phyloP scores from a whole-genome alignment of 1,284 basidiomycete genomes.

The Cystobasidium slooffiae region DNA sequence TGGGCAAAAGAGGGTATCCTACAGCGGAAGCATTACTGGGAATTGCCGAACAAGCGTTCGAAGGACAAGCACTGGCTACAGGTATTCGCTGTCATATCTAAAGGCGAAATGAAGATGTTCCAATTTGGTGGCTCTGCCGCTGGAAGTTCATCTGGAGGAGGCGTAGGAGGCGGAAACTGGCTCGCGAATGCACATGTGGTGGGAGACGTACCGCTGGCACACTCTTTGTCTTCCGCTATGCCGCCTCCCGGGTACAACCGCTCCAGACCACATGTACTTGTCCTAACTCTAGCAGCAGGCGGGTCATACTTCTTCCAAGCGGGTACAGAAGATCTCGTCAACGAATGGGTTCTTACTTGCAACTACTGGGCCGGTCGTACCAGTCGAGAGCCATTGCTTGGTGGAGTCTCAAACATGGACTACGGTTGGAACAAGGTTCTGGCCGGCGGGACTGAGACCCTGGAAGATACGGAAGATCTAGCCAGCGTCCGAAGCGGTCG shows the following conservation, averaged over 20 bases:
- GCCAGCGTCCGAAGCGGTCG: conserved; percentile 48
- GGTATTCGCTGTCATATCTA: conserved; percentile 92
- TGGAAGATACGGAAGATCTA: conserved; percentile 46
- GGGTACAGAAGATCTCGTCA: conserved; percentile 93
- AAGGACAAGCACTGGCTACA: conserved; percentile 63
- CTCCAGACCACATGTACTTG: conserved; percentile 89
- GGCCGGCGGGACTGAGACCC: conserved; percentile 59
- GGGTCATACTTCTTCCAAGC: conserved; percentile 96
- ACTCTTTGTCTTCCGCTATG: conserved; percentile 82
- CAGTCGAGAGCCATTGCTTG: conserved; percentile 88
- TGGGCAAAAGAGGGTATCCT: conserved; percentile 99
- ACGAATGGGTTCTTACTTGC: conserved; percentile 97
- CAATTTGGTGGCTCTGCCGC: conserved; percentile 69
- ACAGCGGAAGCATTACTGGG: conserved; percentile 91
- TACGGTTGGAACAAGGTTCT: conserved; percentile 90
- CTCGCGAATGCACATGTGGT: conserved; percentile 84
- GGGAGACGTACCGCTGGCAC: conserved; percentile 79
- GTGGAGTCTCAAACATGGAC: conserved; percentile 98
- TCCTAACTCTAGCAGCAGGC: conserved; percentile 84
- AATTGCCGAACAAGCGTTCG: conserved; percentile 68
- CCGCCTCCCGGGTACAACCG: conserved; percentile 90
- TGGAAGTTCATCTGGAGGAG: conserved; percentile 51
- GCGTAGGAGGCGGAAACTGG: conserved; percentile 88
- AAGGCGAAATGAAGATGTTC: conserved; percentile 93
- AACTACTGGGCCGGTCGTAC: conserved; percentile 97